These are phyloP conservation scores for Syncephalis plumigaleata DNA, from an alignment of 371 early-diverging fungal genomes.

Conservation along the genomic window DNA sequence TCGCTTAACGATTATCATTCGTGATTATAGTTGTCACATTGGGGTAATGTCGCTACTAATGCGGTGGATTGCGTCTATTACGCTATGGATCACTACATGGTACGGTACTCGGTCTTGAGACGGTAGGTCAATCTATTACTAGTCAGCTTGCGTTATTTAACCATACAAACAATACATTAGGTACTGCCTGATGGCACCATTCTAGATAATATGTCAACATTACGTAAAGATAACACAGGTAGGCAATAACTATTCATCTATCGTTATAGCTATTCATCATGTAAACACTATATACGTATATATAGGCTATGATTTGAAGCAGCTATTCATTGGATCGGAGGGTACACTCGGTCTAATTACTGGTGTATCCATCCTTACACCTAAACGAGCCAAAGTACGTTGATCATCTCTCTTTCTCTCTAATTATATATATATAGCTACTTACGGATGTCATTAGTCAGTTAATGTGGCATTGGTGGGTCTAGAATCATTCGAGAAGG, in stretches of 20 bases:
- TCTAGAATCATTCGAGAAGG: constrained; percentile 48
- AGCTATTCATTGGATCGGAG: constrained; percentile 89
- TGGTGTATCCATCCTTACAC: constrained; percentile 64
- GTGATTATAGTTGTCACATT: constrained; percentile 42
- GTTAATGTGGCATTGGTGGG: constrained; percentile 70
- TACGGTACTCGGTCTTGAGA: constrained; percentile 71
- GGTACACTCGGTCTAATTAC: constrained; percentile 92
- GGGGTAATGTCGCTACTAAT: constrained; percentile 95
- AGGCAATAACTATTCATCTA: background rate
- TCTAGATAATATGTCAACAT: constrained; percentile 55
- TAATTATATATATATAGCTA: background rate
- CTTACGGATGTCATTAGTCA: constrained; percentile 6
- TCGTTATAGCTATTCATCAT: background rate
- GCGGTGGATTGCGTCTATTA: constrained; percentile 88
- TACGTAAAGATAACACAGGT: constrained; percentile 71
- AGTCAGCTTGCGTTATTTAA: background rate
- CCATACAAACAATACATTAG: constrained; percentile 11
- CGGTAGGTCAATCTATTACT: constrained; percentile 15
- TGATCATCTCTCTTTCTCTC: background rate
- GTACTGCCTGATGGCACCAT: constrained; percentile 82
- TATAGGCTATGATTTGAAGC: constrained; percentile 78
- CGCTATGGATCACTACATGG: constrained; percentile 87
- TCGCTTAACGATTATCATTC: background rate
- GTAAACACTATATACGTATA: background rate
- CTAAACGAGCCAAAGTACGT: constrained; percentile 27